Evolutionary conservation across 106 monocot species (phyloP).

Genomic region (Dendrobium huoshanense): DNA sequence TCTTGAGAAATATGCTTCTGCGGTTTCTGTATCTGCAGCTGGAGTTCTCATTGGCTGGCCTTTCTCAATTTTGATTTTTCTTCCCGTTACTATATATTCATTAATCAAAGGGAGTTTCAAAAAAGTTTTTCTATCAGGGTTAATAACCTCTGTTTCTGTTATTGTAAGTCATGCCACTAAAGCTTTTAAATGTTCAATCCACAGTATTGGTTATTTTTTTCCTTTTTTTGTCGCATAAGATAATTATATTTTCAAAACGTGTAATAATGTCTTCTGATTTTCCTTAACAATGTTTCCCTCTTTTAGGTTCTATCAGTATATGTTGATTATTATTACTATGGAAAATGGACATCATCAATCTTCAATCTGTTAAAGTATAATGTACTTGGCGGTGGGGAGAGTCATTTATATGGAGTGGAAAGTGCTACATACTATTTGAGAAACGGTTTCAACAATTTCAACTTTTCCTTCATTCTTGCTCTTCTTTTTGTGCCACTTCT

Average conservation of each 20-base stretch:
- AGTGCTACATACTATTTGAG: conserved; percentile 68
- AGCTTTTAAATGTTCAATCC: neutral
- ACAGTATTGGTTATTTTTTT: neutral
- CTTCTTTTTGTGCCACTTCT: conserved; percentile 64
- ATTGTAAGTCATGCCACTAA: conserved; percentile 55
- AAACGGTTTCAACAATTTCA: conserved; percentile 98
- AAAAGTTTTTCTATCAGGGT: conserved; percentile 62
- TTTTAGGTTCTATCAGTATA: conserved; percentile 61
- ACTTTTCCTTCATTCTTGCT: conserved; percentile 78
- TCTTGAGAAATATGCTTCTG: conserved; percentile 65
- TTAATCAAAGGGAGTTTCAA: conserved; percentile 52
- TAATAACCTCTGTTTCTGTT: conserved; percentile 44
- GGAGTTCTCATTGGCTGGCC: conserved; percentile 97
- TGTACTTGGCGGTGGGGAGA: conserved; percentile 88
- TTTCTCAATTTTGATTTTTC: conserved; percentile 77
- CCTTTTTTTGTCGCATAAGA: neutral
- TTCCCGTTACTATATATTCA: conserved; percentile 72
- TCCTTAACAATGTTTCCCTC: conserved; percentile 5
- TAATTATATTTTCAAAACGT: neutral
- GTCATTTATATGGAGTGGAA: conserved; percentile 96
- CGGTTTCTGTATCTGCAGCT: conserved; percentile 78
- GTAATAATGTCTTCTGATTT: neutral
- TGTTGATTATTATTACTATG: conserved; percentile 69
- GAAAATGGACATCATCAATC: conserved; percentile 89
- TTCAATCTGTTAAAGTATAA: conserved; percentile 87